Evolutionary conservation across 768 basidiomycete species (phyloP), one percentile per base, ranked within the genome.

Genomic region (Mycena latifolia): DNA sequence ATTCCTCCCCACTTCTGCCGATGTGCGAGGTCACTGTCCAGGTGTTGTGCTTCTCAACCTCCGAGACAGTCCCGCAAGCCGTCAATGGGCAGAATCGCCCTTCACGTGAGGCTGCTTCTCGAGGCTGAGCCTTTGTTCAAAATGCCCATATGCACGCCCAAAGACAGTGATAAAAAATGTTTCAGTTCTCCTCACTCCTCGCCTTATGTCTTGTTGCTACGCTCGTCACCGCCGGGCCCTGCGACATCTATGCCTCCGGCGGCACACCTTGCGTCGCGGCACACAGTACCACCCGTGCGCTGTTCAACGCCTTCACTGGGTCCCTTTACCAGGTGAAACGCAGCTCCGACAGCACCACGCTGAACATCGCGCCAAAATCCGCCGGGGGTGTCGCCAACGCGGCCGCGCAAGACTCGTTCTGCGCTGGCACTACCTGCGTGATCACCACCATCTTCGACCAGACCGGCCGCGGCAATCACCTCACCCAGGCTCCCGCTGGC

Each of bases 371-470:
- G 45, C 43, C 66, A 18, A 22, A 52, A 22, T 63, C 55, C 45
- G 55, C 66, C 9, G 66, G 66, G 18, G 66, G 66, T 63, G 66
- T 68, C 35, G 62, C 66, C 50, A 68, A 68, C 52, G 66, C 62
- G 11, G 62, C 61, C 14, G 61, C 54, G 31, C 61, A 63, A 52
- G 62, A 68, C 55, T 50, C 54, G 20, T 67, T 63, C 43, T 63
- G 61, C 61, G 37, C 41, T 22, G 29, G 52, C 29, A 63, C 61
- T 18, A 62, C 61, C 46, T 67, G 66, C 48, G 14, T 56, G 22
- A 67, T 67, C 41, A 55, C 61, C 46, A 67, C 45, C 50, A 67
- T 67, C 55, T 67, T 51, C 61, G 66, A 67, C 66, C 66, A 67
- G 66, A 27, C 56, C 31, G 53, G 61, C 43, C 51, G 53, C 28